Evolutionary conservation across 345 rosid genomes (phyloP).

Genomic region (Moricandia moricandioides): DNA sequence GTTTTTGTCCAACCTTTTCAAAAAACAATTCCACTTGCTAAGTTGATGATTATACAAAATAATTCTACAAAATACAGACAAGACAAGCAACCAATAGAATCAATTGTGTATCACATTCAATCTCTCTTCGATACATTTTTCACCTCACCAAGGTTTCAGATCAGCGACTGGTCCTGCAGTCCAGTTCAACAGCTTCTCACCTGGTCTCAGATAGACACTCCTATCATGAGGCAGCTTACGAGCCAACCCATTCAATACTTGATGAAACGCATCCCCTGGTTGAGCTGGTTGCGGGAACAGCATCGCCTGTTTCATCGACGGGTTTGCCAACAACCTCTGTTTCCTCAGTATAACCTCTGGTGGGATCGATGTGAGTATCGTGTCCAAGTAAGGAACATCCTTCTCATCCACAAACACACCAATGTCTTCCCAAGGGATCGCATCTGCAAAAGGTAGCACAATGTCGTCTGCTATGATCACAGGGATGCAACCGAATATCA

Average conservation of each 20-base stretch:
- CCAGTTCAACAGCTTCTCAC: conserved; percentile 80
- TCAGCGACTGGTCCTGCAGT: conserved; percentile 91
- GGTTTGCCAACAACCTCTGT: conserved; percentile 94
- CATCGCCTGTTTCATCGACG: conserved; percentile 98
- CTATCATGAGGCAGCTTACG: conserved; percentile 81
- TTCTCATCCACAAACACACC: conserved; percentile 95
- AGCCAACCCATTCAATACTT: conserved; percentile 89
- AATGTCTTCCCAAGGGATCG: conserved; percentile 98
- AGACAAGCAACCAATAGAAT: conserved; percentile 12
- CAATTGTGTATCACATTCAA: not conserved
- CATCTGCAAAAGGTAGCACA: conserved; percentile 93
- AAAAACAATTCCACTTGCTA: not conserved
- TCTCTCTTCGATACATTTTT: not conserved
- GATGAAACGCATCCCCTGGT: conserved; percentile 96
- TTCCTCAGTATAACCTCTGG: conserved; percentile 79
- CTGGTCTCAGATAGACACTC: conserved; percentile 55
- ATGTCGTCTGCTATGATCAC: conserved; percentile 97
- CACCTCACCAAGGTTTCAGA: conserved; percentile 85
- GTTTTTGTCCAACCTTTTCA: not conserved
- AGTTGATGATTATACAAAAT: not conserved
- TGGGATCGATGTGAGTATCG: conserved; percentile 88
- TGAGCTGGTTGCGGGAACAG: conserved; percentile 92
- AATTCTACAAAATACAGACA: conserved; percentile 22
- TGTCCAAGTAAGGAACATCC: conserved; percentile 85
- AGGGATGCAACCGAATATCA: conserved; percentile 99